These are phyloP conservation scores for Dothiorella sarmentorum DNA, from an alignment of 2,329 filamentous ascomycete genomes.

Conservation along the genomic window DNA sequence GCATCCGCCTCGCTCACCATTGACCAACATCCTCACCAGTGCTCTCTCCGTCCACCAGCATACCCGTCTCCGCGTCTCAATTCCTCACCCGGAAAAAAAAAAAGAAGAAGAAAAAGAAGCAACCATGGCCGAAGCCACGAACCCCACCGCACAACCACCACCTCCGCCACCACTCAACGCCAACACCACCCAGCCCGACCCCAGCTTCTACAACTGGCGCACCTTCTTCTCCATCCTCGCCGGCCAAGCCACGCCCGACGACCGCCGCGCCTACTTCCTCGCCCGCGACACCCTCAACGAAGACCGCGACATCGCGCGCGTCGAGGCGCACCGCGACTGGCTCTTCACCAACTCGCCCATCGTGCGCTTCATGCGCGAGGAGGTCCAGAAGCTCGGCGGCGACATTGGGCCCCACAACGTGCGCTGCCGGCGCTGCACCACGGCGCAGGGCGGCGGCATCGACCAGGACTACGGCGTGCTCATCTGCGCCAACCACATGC, in stretches of 20 bases:
- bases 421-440: slow-evolving; percentile 73
- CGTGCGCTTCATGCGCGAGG: slow-evolving; percentile 80
- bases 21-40: background rate
- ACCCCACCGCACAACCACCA: background rate
- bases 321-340: slow-evolving; percentile 79
- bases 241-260: slow-evolving; percentile 66
- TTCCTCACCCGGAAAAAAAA: no score
- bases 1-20: background rate
- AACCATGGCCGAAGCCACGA: slow-evolving; percentile 10
- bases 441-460: slow-evolving; percentile 76
- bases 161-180: slow-evolving; percentile 26
- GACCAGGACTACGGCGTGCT: slow-evolving; percentile 81
- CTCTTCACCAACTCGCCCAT: slow-evolving; percentile 78
- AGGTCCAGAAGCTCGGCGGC: slow-evolving; percentile 75
- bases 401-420: slow-evolving; percentile 72
- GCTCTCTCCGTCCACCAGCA: background rate
- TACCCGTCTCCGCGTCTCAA: background rate
- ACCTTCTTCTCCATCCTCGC: slow-evolving; percentile 83
- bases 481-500: slow-evolving; percentile 88
- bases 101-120: no score
- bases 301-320: slow-evolving; percentile 72
- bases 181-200: slow-evolving; percentile 29
- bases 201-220: slow-evolving; percentile 60
- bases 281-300: slow-evolving; percentile 73
- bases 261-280: slow-evolving; percentile 72